A percentile compares a stretch with the other conserved stretches of the same genome.
Conservation (phyloP, 2,329 filamentous ascomycete species). For the Graphilbum fragrans region DNA sequence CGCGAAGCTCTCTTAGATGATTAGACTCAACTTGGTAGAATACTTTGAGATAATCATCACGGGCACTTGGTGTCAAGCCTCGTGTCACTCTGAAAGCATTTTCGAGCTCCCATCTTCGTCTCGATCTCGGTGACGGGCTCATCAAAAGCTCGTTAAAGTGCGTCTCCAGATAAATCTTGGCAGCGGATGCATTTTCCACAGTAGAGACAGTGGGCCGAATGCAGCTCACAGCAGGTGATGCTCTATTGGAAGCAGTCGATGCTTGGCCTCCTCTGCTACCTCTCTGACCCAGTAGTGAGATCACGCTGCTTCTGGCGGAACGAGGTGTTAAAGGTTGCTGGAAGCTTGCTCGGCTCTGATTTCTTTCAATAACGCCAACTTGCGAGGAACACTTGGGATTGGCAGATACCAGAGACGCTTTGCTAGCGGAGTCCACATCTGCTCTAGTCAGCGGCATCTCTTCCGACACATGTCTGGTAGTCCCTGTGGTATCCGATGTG, state of each 20-base stretch:
- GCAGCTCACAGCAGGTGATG: background rate
- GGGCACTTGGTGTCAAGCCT: constrained; percentile 42
- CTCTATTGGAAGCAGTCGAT: background rate
- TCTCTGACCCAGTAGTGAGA: too few relatives aligned
- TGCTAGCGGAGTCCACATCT: background rate
- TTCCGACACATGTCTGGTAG: too few relatives aligned
- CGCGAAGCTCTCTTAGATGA: constrained; percentile 61
- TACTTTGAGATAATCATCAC: constrained; percentile 35
- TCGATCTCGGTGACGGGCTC: constrained; percentile 41
- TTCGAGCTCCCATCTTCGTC: constrained; percentile 52
- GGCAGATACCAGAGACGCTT: background rate
- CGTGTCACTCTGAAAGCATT: constrained; percentile 43
- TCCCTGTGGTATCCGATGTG: too few relatives aligned
- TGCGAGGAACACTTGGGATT: background rate
- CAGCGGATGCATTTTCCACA: constrained; percentile 65
- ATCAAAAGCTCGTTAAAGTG: constrained; percentile 63
- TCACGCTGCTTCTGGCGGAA: too few relatives aligned
- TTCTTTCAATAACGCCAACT: background rate
- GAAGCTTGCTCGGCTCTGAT: too few relatives aligned
- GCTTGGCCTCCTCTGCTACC: background rate
- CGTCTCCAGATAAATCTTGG: constrained; percentile 78
- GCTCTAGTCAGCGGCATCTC: too few relatives aligned
- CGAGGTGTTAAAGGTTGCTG: too few relatives aligned
- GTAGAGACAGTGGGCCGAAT: constrained; percentile 36
- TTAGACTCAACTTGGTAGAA: constrained; percentile 60